phyloP scores from a whole-genome alignment of 139 green algal genomes.

The Eudorina sp. region DNA sequence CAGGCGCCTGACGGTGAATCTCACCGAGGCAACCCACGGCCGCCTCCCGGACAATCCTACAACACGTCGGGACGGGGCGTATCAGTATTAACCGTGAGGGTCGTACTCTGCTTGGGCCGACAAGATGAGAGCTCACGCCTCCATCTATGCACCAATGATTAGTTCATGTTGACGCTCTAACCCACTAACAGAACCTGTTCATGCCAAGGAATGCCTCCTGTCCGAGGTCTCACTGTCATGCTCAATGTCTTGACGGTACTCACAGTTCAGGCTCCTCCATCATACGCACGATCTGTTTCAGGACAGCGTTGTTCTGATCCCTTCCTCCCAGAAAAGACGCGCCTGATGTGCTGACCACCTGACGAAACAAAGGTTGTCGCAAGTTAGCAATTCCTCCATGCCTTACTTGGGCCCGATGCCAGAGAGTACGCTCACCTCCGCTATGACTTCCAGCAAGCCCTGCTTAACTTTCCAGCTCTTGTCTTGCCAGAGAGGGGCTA shows the following conservation, averaged over 20 bases:
- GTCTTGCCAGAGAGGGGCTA: conserved; percentile 63
- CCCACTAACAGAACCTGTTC: too few species aligned
- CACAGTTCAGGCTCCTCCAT: conserved; percentile 65
- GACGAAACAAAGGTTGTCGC: not conserved
- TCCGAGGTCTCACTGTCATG: too few species aligned
- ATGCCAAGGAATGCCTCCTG: too few species aligned
- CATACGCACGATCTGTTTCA: conserved; percentile 60
- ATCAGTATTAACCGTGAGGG: too few species aligned
- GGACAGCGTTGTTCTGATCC: conserved; percentile 50
- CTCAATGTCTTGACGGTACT: too few species aligned
- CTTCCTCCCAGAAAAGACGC: not conserved
- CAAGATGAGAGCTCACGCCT: too few species aligned
- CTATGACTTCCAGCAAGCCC: conserved; percentile 68
- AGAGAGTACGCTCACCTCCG: conserved; percentile 50
- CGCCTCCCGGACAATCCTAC: conserved; percentile 69
- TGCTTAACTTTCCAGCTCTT: conserved; percentile 69
- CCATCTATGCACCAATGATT: too few species aligned
- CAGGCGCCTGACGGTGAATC: conserved; percentile 58
- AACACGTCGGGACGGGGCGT: too few species aligned
- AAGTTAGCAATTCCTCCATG: too few species aligned
- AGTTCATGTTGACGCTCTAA: too few species aligned
- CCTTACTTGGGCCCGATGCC: not conserved
- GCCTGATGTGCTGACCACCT: conserved; percentile 28
- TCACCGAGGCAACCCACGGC: conserved; percentile 69
- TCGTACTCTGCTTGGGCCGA: too few species aligned